Evolutionary conservation across 768 basidiomycete genomes (phyloP), one percentile per base, ranked within the genome.

Genomic region (Hortiboletus campestris): DNA sequence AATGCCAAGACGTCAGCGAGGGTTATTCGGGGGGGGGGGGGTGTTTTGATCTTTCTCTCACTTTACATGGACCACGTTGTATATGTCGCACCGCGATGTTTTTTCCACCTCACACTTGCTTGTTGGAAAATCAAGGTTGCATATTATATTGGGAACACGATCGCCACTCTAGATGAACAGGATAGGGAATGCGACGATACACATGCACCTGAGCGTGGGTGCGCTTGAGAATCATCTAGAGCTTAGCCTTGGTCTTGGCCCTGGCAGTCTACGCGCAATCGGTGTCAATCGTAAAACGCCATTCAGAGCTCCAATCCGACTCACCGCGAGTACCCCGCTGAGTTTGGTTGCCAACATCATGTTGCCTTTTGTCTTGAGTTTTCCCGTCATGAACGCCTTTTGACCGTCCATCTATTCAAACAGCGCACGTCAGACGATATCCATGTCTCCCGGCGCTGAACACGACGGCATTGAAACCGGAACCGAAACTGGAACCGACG

Each of bases 291-390:
- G 10, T 20, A 1, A 25, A 12, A 17, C 13, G 6, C 29, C 12
- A 7, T 12, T 17, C 1, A 8, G 17, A 1, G 34, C 32, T 7
- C 4, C 22, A 0, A 19, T 28, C 10, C 14, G 48, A 46, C 56
- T 50, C 52, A 91, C 92, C 82, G 89, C 90, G 47, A 98, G 80
- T 14, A 98, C 81, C 11, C 75, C 78, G 61, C 89, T 88, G 35
- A 97, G 88, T 72, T 96, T 98, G 25, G 92, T 95, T 1, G 90
- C 92, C 58, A 95, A 82, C 91, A 95, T 94, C 73, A 94, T 85
- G 74, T 94, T 94, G 52, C 92, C 93, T 70, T 82, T 88, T 16
- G 90, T 88, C 82, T 95, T 96, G 47, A 97, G 82, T 67, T 91
- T 90, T 29, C 94, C 94, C 8, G 89, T 91, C 90, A 98, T 92